These are phyloP conservation scores for Dendrobium nobile DNA, from an alignment of 106 monocot genomes.

Conservation along the genomic window DNA sequence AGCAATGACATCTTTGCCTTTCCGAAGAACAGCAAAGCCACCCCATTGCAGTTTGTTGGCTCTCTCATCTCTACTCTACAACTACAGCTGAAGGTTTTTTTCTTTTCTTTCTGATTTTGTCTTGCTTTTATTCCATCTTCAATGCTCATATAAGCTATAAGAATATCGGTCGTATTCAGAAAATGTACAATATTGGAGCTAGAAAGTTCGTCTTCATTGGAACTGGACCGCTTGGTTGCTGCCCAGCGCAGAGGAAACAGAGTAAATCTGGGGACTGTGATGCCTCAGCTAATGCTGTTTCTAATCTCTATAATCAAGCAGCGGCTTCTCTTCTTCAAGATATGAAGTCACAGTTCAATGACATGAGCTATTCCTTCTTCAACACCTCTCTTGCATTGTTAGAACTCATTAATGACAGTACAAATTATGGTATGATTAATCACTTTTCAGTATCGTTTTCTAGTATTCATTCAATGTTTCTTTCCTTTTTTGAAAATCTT, in stretches of 20 bases:
- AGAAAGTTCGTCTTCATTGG: conserved; percentile 61
- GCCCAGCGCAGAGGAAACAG: conserved; percentile 39
- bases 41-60: conserved; percentile 38
- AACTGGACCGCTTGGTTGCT: conserved; percentile 60
- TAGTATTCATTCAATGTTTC: background rate
- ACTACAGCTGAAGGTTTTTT: conserved; percentile 45
- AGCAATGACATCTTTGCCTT: conserved; percentile 72
- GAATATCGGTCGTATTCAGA: conserved; percentile 21
- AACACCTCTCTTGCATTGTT: conserved; percentile 34
- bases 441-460: background rate
- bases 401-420: conserved; percentile 33
- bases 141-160: no score
- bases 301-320: conserved; percentile 23
- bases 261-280: conserved; percentile 38
- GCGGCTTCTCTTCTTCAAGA: conserved; percentile 29
- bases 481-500: no score
- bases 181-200: conserved; percentile 67
- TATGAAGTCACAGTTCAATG: conserved; percentile 27
- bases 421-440: conserved; percentile 20
- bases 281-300: conserved; percentile 19
- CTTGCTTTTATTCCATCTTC: no score
- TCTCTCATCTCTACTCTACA: conserved; percentile 34
- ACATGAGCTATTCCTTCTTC: conserved; percentile 63
- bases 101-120: no score
- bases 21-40: background rate